These are phyloP conservation scores for Diplosphaera chodatii DNA, from an alignment of 139 green algal genomes.

Conservation along the genomic window DNA sequence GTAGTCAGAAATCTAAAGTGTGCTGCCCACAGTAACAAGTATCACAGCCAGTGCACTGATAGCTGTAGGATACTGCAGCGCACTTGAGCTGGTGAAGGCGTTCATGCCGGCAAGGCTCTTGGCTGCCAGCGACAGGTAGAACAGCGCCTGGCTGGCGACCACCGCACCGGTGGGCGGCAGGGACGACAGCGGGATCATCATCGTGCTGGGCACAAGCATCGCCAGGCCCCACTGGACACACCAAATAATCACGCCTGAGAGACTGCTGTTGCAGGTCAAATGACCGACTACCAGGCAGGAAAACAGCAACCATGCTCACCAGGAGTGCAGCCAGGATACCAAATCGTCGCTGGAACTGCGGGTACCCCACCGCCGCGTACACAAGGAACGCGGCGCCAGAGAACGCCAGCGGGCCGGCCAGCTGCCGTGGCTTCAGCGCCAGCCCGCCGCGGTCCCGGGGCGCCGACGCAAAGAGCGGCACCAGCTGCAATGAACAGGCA, in stretches of 20 bases:
- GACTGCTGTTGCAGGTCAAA: no score
- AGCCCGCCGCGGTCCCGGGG: slow-evolving; percentile 41
- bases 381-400: slow-evolving; percentile 41
- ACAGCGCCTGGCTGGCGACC: background rate
- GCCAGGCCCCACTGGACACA: slow-evolving; percentile 25
- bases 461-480: slow-evolving; percentile 58
- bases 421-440: slow-evolving; percentile 29
- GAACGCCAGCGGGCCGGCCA: slow-evolving; percentile 50
- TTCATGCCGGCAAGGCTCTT: slow-evolving; percentile 11
- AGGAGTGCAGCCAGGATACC: slow-evolving; percentile 16
- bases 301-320: no score
- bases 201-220: slow-evolving; percentile 9
- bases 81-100: background rate
- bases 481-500: no score
- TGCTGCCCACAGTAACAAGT: no score
- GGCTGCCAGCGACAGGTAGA: background rate
- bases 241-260: no score
- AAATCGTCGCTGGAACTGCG: slow-evolving; percentile 22
- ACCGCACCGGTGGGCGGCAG: slow-evolving; percentile 4
- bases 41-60: no score
- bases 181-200: slow-evolving; percentile 36
- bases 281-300: no score
- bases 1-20: no score
- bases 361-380: slow-evolving; percentile 40
- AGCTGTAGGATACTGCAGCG: no score